A percentile compares a stretch with the other conserved stretches of the same genome.
These are phyloP conservation scores for Thalassiosira mediterranea DNA, from an alignment of 352 stramenopile species.

Conservation along the genomic window DNA sequence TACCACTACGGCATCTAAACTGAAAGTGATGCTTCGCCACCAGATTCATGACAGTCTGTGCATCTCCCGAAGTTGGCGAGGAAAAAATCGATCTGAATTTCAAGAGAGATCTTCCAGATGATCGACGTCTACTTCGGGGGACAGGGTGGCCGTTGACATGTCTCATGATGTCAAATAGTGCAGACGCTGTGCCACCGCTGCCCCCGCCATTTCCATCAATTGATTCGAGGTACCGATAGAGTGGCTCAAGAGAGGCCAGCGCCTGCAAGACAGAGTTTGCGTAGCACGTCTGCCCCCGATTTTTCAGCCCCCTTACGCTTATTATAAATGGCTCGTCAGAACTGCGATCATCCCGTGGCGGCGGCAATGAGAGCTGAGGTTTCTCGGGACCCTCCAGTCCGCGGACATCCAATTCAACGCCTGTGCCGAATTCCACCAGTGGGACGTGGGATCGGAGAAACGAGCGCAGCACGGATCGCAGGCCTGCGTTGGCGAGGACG, in stretches of 20 bases:
- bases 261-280: slow-evolving; percentile 84
- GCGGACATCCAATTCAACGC: not conserved
- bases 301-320: slow-evolving; percentile 68
- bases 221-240: slow-evolving; percentile 64
- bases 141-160: slow-evolving; percentile 45
- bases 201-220: slow-evolving; percentile 30
- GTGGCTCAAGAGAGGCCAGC: slow-evolving; percentile 63
- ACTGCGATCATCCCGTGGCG: not conserved
- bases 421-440: slow-evolving; percentile 17
- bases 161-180: slow-evolving; percentile 37
- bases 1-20: slow-evolving; percentile 52
- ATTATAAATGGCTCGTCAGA: slow-evolving; percentile 11
- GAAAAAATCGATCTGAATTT: slow-evolving; percentile 1
- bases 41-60: slow-evolving; percentile 45
- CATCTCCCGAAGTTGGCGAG: slow-evolving; percentile 18
- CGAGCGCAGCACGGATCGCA: slow-evolving; percentile 18
- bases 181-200: slow-evolving; percentile 12
- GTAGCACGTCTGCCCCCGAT: slow-evolving; percentile 86
- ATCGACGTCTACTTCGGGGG: not conserved
- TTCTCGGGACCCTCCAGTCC: not conserved
- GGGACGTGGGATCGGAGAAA: slow-evolving; percentile 10
- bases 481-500: slow-evolving; percentile 7
- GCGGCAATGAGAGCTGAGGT: not conserved
- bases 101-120: slow-evolving; percentile 13
- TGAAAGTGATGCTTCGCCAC: slow-evolving; percentile 54